Conservation (phyloP, 352 stramenopile genomes). For the Pythium brassicae region DNA sequence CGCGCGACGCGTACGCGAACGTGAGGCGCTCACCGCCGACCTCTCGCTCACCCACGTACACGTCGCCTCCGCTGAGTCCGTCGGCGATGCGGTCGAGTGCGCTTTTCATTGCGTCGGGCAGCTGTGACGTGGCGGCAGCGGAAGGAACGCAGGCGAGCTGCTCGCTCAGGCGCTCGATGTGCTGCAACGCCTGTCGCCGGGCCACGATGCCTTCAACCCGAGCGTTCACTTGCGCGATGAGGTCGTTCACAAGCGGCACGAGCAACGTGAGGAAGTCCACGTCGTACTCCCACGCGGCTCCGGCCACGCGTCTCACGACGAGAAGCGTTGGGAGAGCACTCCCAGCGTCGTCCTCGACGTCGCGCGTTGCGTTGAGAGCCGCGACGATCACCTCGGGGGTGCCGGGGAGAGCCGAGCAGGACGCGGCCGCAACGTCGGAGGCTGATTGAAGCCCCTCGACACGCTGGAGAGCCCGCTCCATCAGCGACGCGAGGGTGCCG, state of each 20-base stretch:
- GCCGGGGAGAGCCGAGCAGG: conserved; percentile 10
- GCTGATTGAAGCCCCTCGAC: conserved; percentile 5
- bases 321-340: conserved; percentile 24
- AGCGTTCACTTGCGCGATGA: conserved; percentile 40
- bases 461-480: neutral
- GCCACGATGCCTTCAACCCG: conserved; percentile 44
- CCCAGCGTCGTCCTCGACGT: conserved; percentile 24
- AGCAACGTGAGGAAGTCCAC: conserved; percentile 45
- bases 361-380: conserved; percentile 17
- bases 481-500: neutral
- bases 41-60: conserved; percentile 43
- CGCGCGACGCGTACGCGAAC: conserved; percentile 24
- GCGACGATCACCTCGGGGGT: conserved; percentile 19
- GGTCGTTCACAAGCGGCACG: conserved; percentile 33
- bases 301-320: conserved; percentile 39
- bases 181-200: conserved; percentile 20
- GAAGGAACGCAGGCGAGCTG: conserved; percentile 10
- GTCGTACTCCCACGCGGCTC: conserved; percentile 53
- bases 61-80: conserved; percentile 33
- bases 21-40: conserved; percentile 15
- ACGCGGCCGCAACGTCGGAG: neutral
- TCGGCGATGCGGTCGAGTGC: conserved; percentile 26
- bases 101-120: conserved; percentile 22
- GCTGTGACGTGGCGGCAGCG: conserved; percentile 4
- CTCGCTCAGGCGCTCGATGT: conserved; percentile 17